Evolutionary conservation across 352 stramenopile species (phyloP), one percentile per base, ranked within the genome.

Genomic region (Globisporangium orthogonon): DNA sequence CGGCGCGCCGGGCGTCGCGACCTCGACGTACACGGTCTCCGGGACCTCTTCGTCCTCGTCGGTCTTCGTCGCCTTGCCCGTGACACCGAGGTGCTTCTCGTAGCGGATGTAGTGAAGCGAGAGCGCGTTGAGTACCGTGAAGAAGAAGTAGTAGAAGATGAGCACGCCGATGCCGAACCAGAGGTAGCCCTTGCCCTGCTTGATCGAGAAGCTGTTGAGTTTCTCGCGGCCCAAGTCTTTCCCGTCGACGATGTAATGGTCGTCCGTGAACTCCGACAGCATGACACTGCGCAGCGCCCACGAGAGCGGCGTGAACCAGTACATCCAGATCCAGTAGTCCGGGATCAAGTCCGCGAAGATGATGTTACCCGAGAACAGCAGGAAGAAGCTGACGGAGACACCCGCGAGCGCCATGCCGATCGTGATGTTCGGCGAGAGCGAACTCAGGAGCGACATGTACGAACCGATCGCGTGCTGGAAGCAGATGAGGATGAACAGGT

Each of bases 401-500:
- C 61, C 60, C 3, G 67, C 67, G 0, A 71, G 18, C 23, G 62
- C 67, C 48, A 77, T 61, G 0, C 53, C 73, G 0, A 69, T 47
- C 47, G 68, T 76, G 17, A 82, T 70, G 4, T 45, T 75, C 10
- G 70, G 73, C 1, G 65, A 52, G 2, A 79, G 5, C 0, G 73
- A 63, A 18, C 51, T 60, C 33, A 82, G 43, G 1, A 80, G 52
- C n/a, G 66, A 67, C 33, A 80, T 68, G 53, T 75, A 77, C 9
- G 70, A 64, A 2, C 31, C 48, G 33, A 76, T 76, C 3, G 65
- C 58, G 46, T 80, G 73, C 60, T 80, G 65, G 60, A 92, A 95
- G n/a, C 65, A 65, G 14, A 87, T 57, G n/a, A 92, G 62, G 18
- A 91, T 70, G 10, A 69, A 54, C 50, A 88, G 67, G 40, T 76